phyloP scores from a whole-genome alignment of 129 eudicot species.

The Chrysanthemum makinoi region DNA sequence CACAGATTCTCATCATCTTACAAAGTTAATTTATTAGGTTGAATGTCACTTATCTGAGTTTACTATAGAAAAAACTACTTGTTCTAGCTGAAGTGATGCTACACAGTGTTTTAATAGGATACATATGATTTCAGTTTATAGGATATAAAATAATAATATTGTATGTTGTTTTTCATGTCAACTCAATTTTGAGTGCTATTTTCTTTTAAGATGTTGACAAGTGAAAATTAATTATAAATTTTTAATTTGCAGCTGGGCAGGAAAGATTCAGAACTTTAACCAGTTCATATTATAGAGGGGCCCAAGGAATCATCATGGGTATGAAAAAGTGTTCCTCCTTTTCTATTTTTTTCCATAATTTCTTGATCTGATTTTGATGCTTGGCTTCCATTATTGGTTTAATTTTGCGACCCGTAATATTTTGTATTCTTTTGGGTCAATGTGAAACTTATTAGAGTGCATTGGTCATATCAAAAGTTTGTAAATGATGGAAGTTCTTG shows the following conservation, averaged over 20 bases:
- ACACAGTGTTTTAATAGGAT: background rate
- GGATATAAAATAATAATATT: slow-evolving; percentile 4
- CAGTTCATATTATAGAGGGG: slow-evolving; percentile 95
- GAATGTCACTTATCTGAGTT: background rate
- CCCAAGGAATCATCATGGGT: slow-evolving; percentile 97
- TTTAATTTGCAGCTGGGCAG: slow-evolving; percentile 76
- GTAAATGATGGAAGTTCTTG: too few species aligned
- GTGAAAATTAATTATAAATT: slow-evolving; percentile 5
- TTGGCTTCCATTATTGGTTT: background rate
- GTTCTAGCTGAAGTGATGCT: background rate
- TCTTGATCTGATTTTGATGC: background rate
- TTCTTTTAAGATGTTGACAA: background rate
- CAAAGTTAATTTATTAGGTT: background rate
- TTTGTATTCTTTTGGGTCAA: too few species aligned
- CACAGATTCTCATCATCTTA: too few species aligned
- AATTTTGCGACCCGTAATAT: too few species aligned
- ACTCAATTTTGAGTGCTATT: slow-evolving; percentile 2
- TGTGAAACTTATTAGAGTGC: too few species aligned
- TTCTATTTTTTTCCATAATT: slow-evolving; percentile 6
- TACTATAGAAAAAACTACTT: background rate
- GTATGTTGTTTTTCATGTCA: background rate
- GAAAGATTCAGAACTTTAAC: slow-evolving; percentile 94
- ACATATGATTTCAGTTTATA: slow-evolving; percentile 1
- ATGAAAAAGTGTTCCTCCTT: slow-evolving; percentile 25
- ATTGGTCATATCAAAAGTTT: too few species aligned